phyloP scores from a whole-genome alignment of 345 rosid genomes.

The Rhizophora mangle region DNA sequence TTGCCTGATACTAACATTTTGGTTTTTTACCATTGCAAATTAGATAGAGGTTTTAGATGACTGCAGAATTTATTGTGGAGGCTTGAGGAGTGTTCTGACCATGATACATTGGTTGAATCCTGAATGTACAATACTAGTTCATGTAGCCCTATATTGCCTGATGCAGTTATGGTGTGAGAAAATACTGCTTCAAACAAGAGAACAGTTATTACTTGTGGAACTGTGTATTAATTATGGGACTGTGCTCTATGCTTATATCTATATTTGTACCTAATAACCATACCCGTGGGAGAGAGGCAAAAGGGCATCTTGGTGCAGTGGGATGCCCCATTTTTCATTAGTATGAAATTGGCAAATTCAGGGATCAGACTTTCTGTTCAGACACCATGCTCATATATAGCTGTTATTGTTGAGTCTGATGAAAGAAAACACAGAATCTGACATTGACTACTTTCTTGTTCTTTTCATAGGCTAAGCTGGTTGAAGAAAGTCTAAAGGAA shows the following conservation, averaged over 20 bases:
- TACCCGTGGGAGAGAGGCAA: too few relatives aligned
- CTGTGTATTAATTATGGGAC: neutral
- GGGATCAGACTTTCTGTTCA: neutral
- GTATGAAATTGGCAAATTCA: neutral
- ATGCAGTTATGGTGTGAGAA: neutral
- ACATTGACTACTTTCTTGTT: neutral
- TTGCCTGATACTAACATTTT: neutral
- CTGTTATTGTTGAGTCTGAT: neutral
- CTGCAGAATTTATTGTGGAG: neutral
- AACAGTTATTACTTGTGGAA: too few relatives aligned
- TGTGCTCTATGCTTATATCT: neutral
- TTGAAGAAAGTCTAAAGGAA: constrained; percentile 47
- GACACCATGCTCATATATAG: neutral
- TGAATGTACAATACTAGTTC: neutral
- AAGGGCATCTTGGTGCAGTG: too few relatives aligned
- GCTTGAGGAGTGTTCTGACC: neutral
- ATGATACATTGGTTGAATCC: neutral
- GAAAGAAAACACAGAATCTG: neutral
- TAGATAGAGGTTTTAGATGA: neutral
- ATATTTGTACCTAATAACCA: neutral
- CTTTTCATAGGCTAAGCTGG: constrained; percentile 37
- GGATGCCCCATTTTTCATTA: neutral
- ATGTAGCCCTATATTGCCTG: neutral
- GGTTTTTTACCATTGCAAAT: neutral
- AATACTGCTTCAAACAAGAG: neutral